These are phyloP conservation scores for Chaetothyriales sp. DNA, from an alignment of 2,329 filamentous ascomycete genomes.

Conservation along the genomic window DNA sequence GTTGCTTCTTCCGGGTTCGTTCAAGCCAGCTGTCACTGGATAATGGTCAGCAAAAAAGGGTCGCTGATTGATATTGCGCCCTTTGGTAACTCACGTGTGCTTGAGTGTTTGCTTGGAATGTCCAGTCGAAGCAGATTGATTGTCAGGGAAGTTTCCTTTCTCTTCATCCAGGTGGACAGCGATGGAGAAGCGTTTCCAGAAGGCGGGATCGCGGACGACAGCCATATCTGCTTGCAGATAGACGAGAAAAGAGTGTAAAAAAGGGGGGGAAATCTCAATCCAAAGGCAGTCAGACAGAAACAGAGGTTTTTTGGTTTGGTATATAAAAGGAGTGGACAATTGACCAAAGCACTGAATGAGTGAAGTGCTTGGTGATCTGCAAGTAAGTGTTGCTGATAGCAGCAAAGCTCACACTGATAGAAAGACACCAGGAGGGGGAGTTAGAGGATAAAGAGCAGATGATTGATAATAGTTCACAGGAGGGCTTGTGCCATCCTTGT, in stretches of 20 bases:
- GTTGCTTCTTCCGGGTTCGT: conserved; percentile 34
- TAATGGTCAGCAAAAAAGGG: conserved; percentile 1
- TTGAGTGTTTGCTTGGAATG: conserved; percentile 6
- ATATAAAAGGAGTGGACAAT: neutral
- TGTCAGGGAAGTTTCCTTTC: conserved; percentile 10
- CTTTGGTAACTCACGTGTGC: conserved; percentile 15
- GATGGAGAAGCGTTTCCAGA: conserved; percentile 45
- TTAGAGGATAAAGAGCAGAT: neutral
- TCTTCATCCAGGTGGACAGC: conserved; percentile 44
- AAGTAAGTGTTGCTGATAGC: neutral
- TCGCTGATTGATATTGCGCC: neutral
- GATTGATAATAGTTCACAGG: neutral
- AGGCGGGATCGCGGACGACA: conserved; percentile 40
- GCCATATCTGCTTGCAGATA: conserved; percentile 24
- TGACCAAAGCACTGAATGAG: neutral
- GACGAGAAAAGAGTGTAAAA: neutral
- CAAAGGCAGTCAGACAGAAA: neutral
- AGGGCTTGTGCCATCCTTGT: neutral
- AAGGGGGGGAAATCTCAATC: neutral
- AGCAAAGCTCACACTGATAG: neutral
- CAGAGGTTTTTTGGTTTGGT: neutral
- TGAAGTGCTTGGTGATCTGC: neutral
- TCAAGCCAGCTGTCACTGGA: conserved; percentile 40
- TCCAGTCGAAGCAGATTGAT: conserved; percentile 5
- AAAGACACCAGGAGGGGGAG: neutral